Base-by-base conservation (phyloP, 805 yeast genomes). In the Wickerhamomyces sydowiorum region DNA sequence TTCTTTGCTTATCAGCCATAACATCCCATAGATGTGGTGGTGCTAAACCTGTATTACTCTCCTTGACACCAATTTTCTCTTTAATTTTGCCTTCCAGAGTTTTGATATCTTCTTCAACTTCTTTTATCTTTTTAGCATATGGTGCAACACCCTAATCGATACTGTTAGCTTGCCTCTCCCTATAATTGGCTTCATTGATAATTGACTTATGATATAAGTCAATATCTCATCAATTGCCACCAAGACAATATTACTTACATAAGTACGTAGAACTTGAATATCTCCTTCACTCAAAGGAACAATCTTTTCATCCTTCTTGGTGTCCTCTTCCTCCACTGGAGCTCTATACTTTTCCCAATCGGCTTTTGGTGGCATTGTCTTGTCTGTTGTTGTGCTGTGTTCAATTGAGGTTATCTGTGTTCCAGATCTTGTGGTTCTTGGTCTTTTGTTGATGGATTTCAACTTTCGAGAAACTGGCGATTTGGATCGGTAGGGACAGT, bases 21-120 rank as follows among this genome's bases (percentile, higher is more conserved):
- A 91, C 88, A 68, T 93, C 99, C 99, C 99, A 93, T 51, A 91
- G 69, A 59, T 87, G 95, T 7, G 97, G 96, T 39, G 96, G 90
- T 17, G 98, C 88, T 48, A 93, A 72, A n/a, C 99, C 99, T 1
- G 99, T 91, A 65, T 93, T 98, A 58, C 93, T 81, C 64, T 93
- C 99, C 60, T 86, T 86, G 53, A 86, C 75, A 37, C 99, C 99
- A 44, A 90, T 86, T 63, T 87, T 91, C 61, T 91, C 97, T 61
- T 91, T 91, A 56, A 95, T 95, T 51, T 89, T 78, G 19, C 77
- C 73, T 61, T 91, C 97, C 46, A 93, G 75, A 30, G 76, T 82
- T 58, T 85, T 84, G 55, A 95, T 74, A 65, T 93, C 99, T 55
- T 81, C 78, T 59, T 91, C 98, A 42, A 88, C 82, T 47, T 72